A percentile compares a stretch with the other conserved stretches of the same genome.
These are phyloP conservation scores for Iris pallida DNA, from an alignment of 116 monocot genomes.

Conservation along the genomic window DNA sequence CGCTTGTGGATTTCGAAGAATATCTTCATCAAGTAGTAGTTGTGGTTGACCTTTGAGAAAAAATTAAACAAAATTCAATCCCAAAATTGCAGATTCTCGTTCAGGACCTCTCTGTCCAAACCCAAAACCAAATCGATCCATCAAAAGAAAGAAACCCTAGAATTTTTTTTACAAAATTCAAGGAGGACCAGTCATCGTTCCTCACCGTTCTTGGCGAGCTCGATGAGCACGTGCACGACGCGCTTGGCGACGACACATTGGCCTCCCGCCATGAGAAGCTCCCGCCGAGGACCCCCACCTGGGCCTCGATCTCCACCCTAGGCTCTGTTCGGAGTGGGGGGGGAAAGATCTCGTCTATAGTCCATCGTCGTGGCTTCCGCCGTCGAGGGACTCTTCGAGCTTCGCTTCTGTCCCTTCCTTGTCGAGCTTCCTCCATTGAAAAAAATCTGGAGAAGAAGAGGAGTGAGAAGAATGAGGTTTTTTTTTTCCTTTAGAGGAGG, in stretches of 20 bases:
- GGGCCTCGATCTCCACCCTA: slow-evolving; percentile 54
- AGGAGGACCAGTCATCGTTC: not conserved
- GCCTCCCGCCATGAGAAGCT: slow-evolving; percentile 55
- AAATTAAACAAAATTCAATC: too few species aligned
- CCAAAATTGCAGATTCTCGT: too few species aligned
- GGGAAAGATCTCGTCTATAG: slow-evolving; percentile 53
- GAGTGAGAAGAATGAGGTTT: not conserved
- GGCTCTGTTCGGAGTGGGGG: slow-evolving; percentile 28
- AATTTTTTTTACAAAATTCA: too few species aligned
- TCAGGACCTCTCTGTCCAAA: slow-evolving; percentile 79
- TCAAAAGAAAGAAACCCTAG: slow-evolving; percentile 6
- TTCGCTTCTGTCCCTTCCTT: slow-evolving; percentile 84
- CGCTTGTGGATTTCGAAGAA: too few species aligned
- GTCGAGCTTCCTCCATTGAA: slow-evolving; percentile 46
- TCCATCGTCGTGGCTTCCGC: slow-evolving; percentile 10
- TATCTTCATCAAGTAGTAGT: too few species aligned
- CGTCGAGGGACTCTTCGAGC: slow-evolving; percentile 34
- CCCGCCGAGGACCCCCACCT: slow-evolving; percentile 63
- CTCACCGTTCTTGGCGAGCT: slow-evolving; percentile 92
- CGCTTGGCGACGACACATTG: slow-evolving; percentile 59
- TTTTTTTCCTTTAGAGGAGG: too few species aligned
- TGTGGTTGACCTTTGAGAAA: too few species aligned
- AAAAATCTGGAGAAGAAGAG: slow-evolving; percentile 1
- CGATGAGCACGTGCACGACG: slow-evolving; percentile 73
- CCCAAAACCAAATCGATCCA: not conserved